A percentile compares a stretch with the other conserved stretches of the same genome.
Evolutionary conservation across 257 asterid genomes (phyloP).

Genomic region (Solanum sitiens): DNA sequence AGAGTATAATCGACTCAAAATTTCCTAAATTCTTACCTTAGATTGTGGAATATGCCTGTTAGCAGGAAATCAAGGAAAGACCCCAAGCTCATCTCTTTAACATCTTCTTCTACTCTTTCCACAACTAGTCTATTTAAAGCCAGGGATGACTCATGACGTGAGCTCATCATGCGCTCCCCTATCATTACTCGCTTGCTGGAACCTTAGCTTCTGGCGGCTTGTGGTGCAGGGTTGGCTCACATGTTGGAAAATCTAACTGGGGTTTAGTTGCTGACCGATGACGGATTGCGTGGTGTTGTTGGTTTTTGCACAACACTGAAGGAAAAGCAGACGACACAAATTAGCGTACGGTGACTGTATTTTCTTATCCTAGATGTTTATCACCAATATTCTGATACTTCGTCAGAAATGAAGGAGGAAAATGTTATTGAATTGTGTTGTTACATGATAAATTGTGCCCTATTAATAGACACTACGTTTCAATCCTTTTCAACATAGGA

Average conservation of each 20-base stretch:
- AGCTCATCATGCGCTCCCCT: not conserved
- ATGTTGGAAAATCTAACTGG: not conserved
- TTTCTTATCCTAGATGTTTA: not conserved
- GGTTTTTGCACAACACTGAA: not conserved
- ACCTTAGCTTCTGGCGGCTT: not conserved
- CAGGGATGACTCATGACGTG: not conserved
- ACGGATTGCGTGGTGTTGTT: not conserved
- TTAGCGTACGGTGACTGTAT: not conserved
- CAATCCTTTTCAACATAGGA: not conserved
- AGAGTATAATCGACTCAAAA: not conserved
- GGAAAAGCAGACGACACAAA: not conserved
- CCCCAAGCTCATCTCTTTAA: not conserved
- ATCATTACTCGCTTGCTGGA: not conserved
- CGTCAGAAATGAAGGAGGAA: not conserved
- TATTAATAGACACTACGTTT: not conserved
- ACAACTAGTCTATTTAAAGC: not conserved
- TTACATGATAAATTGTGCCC: not conserved
- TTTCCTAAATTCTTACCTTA: not conserved
- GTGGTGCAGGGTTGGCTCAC: not conserved
- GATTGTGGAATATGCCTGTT: not conserved
- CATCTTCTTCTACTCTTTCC: not conserved
- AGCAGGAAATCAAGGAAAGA: not conserved
- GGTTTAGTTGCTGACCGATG: not conserved
- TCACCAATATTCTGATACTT: not conserved
- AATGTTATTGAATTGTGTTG: not conserved